A percentile compares a stretch with the other conserved stretches of the same genome.
Conservation (phyloP, 2,329 filamentous ascomycete species). For the Fusarium albosuccineum region DNA sequence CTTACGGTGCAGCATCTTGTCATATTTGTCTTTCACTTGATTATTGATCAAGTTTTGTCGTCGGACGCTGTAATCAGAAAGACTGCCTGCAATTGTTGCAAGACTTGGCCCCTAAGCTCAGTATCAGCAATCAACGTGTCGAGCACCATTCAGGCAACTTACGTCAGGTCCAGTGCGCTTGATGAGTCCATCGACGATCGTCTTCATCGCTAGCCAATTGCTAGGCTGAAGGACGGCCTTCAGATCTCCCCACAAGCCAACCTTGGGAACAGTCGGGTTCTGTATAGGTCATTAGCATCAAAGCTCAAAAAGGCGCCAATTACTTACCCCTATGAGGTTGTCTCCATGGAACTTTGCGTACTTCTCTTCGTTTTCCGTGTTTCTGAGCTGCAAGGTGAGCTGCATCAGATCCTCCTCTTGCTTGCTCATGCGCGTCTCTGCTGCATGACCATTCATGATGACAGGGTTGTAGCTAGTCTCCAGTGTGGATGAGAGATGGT, state of each 20-base stretch:
- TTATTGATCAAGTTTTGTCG: slow-evolving; percentile 12
- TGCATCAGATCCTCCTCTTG: slow-evolving; percentile 18
- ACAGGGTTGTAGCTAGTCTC: not conserved
- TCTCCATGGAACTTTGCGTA: slow-evolving; percentile 24
- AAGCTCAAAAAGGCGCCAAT: not conserved
- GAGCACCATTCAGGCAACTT: too few relatives aligned
- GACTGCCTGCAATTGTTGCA: slow-evolving; percentile 4
- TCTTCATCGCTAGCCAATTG: not conserved
- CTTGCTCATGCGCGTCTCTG: not conserved
- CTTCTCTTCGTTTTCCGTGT: slow-evolving; percentile 17
- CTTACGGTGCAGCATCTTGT: slow-evolving; percentile 39
- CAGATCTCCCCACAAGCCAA: slow-evolving; percentile 10
- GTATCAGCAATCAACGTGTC: not conserved
- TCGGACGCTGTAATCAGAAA: slow-evolving; percentile 12
- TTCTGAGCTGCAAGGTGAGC: slow-evolving; percentile 14
- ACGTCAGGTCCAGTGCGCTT: not conserved
- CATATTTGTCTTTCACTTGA: slow-evolving; percentile 38
- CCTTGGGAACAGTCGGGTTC: slow-evolving; percentile 1
- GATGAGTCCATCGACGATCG: not conserved
- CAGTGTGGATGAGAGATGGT: not conserved
- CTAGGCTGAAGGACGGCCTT: not conserved
- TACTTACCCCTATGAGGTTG: slow-evolving; percentile 17
- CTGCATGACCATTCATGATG: not conserved
- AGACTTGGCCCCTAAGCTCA: not conserved
- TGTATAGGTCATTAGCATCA: not conserved